A percentile compares a stretch with the other conserved stretches of the same genome.
Evolutionary conservation across 2,329 filamentous ascomycete genomes (phyloP).

Genomic region (Cladobotryum protrusum): DNA sequence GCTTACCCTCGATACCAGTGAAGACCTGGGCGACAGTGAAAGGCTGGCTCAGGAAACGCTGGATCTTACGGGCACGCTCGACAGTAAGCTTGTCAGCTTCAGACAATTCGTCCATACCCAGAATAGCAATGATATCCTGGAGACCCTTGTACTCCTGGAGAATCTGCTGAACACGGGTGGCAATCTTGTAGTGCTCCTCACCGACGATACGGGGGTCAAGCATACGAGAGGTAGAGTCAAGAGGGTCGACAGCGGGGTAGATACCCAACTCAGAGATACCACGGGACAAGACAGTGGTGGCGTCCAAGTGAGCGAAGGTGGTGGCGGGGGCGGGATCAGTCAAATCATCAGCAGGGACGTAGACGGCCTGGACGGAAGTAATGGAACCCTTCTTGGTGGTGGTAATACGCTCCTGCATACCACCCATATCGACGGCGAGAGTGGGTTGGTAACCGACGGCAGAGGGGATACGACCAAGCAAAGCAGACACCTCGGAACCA

Average conservation of each 20-base stretch:
- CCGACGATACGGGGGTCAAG: conserved; percentile 97
- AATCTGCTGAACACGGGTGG: conserved; percentile 95
- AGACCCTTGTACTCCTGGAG: conserved; percentile 99
- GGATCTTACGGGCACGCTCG: conserved; percentile 99
- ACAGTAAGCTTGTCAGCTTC: conserved; percentile 99
- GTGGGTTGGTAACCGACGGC: conserved; percentile 99
- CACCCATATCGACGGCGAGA: conserved; percentile 97
- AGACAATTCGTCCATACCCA: conserved; percentile 99
- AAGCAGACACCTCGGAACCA: conserved; percentile 99
- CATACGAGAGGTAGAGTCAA: conserved; percentile 99
- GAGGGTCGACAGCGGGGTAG: conserved; percentile 99
- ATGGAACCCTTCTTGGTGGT: conserved; percentile 99
- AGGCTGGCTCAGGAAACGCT: conserved; percentile 99
- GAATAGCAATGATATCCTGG: conserved; percentile 99
- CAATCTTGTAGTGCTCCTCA: conserved; percentile 94
- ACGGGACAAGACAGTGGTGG: conserved; percentile 99
- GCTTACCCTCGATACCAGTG: conserved; percentile 90
- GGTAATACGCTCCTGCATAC: conserved; percentile 99
- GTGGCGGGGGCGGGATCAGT: conserved; percentile 99
- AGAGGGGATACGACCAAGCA: conserved; percentile 99
- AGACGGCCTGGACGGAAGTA: conserved; percentile 99
- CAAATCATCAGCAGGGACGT: conserved; percentile 99
- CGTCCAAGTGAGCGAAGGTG: conserved; percentile 99
- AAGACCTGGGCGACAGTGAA: conserved; percentile 85
- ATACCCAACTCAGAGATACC: conserved; percentile 99